Evolutionary conservation across 441 rosid genomes (phyloP).

Genomic region (Gossypium schwendimanii): DNA sequence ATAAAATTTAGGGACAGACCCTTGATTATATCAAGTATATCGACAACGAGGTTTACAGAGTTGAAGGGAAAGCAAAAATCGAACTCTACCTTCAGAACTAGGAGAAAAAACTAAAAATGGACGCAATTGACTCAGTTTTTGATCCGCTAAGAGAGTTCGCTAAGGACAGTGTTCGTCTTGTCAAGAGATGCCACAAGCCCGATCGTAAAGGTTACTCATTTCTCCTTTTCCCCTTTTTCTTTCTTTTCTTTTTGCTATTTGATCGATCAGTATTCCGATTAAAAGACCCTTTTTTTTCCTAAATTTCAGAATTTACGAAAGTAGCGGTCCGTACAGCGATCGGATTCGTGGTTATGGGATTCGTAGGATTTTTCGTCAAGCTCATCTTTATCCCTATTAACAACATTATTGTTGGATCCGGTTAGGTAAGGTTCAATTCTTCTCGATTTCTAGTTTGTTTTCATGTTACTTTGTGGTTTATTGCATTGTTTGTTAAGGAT

Average conservation of each 20-base stretch:
- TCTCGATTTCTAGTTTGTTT: neutral
- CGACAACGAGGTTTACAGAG: neutral
- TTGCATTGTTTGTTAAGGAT: neutral
- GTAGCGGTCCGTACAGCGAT: constrained; percentile 64
- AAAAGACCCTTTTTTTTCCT: neutral
- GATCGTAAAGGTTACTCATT: constrained; percentile 51
- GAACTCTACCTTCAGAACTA: neutral
- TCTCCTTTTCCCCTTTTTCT: neutral
- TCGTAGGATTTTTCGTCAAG: constrained; percentile 65
- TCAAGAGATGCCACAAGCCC: constrained; percentile 74
- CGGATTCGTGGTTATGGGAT: constrained; percentile 70
- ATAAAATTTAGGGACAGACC: no score
- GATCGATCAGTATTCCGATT: neutral
- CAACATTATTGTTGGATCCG: constrained; percentile 60
- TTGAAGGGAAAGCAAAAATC: neutral
- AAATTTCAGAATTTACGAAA: constrained; percentile 47
- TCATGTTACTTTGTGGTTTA: neutral
- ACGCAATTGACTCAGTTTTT: constrained; percentile 50
- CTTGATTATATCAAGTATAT: no score
- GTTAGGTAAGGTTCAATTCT: constrained; percentile 21
- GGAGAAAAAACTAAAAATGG: constrained; percentile 26
- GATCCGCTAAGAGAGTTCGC: constrained; percentile 71
- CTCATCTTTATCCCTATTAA: constrained; percentile 67
- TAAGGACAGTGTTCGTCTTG: constrained; percentile 64
- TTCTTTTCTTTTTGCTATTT: neutral